Conservation (phyloP, 129 eudicot genomes). For the sunflower (Helianthus annuus) region HanXRQr2.0-SUNRISE NC_035437.2:25027546-25028045, state of each 20-base stretch:
- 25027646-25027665: conserved; percentile 75
- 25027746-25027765: conserved; percentile 11
- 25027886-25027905: not conserved
- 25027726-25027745: not conserved
- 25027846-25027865: conserved; percentile 58
- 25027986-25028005: conserved; percentile 65
- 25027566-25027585: conserved; percentile 60
- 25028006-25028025: not conserved
- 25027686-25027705: not conserved
- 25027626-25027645: conserved; percentile 51
- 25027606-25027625: conserved; percentile 55
- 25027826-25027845: conserved; percentile 83
- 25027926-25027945: conserved; percentile 40
- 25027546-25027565: conserved; percentile 55
- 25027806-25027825: conserved; percentile 91
- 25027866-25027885: not conserved
- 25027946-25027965: conserved; percentile 62
- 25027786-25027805: conserved; percentile 73
- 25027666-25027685: conserved; percentile 59
- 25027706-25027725: not conserved
- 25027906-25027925: not conserved
- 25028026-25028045: not conserved
- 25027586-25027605: conserved; percentile 66
- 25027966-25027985: conserved; percentile 86
- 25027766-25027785: conserved; percentile 92